These are phyloP conservation scores for Ramaria rubella DNA, from an alignment of 768 basidiomycete species.

Conservation along the genomic window DNA sequence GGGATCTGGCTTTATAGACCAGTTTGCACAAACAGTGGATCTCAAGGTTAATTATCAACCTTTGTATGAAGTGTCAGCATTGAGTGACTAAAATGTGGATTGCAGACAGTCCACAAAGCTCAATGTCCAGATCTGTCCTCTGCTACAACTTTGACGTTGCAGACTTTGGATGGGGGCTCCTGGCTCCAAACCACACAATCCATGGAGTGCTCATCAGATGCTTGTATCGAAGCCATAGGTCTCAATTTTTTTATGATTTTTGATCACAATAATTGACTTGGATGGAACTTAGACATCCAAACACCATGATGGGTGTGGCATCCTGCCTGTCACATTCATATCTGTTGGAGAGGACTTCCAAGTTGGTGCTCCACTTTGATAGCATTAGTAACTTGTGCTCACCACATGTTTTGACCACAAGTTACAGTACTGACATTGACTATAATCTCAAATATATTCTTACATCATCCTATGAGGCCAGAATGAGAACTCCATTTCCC, in stretches of 20 bases:
- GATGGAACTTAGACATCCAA: slow-evolving; percentile 27
- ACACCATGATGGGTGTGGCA: slow-evolving; percentile 34
- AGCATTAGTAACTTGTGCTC: slow-evolving; percentile 11
- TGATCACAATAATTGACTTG: not conserved
- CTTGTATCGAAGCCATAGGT: slow-evolving; percentile 32
- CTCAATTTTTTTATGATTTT: not conserved
- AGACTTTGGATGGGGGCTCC: slow-evolving; percentile 31
- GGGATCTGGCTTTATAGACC: slow-evolving; percentile 28
- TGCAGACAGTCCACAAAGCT: slow-evolving; percentile 20
- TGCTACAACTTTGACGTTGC: slow-evolving; percentile 28
- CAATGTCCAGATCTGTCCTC: slow-evolving; percentile 29
- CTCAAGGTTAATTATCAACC: slow-evolving; percentile 4
- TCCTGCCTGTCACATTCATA: slow-evolving; percentile 29
- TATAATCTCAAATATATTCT: not conserved
- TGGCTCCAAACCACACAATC: slow-evolving; percentile 26
- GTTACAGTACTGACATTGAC: slow-evolving; percentile 19
- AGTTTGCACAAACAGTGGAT: slow-evolving; percentile 24
- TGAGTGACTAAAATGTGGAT: slow-evolving; percentile 9
- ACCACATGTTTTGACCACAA: slow-evolving; percentile 27
- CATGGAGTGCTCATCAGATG: no score
- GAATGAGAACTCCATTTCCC: slow-evolving; percentile 23
- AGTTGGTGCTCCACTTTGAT: slow-evolving; percentile 20
- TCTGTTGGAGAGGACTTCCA: slow-evolving; percentile 25
- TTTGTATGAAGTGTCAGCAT: not conserved
- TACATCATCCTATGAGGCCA: slow-evolving; percentile 1